phyloP scores from a whole-genome alignment of 805 yeast genomes.

The Starmera pachycereana region DNA sequence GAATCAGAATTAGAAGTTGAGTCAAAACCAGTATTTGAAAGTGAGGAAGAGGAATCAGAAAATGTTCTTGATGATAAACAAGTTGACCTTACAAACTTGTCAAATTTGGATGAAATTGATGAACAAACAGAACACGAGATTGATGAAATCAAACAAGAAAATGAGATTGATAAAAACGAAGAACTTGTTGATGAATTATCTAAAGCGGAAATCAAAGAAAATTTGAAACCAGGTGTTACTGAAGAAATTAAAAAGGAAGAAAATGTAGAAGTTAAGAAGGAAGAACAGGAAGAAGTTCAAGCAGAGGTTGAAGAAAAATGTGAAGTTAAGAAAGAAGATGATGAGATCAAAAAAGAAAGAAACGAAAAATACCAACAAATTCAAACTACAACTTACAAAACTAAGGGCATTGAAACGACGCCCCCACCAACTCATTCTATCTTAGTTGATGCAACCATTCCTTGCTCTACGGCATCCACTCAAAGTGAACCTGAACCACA shows the following conservation, averaged over 20 bases:
- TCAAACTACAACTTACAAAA: background rate
- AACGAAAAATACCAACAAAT: background rate
- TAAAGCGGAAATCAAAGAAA: background rate
- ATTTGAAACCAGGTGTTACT: background rate
- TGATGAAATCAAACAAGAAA: background rate
- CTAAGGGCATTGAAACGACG: background rate
- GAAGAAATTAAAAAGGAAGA: background rate
- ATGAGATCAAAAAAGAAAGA: background rate
- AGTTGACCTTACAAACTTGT: background rate
- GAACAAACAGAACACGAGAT: slow-evolving; percentile 1
- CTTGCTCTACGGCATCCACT: background rate
- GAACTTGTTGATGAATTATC: background rate
- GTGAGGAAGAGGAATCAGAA: background rate
- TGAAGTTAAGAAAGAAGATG: background rate
- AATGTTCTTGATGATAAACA: background rate
- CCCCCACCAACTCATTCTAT: background rate
- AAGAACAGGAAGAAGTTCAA: background rate
- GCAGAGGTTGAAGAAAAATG: background rate
- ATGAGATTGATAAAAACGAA: background rate
- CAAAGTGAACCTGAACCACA: slow-evolving; percentile 10
- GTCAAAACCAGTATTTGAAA: background rate
- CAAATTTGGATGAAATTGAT: background rate
- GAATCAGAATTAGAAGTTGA: slow-evolving; percentile 1
- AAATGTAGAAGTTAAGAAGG: slow-evolving; percentile 1
- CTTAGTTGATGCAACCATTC: no score